These are phyloP conservation scores for Tolypocladium album DNA, from an alignment of 2,329 filamentous ascomycete genomes.

Conservation along the genomic window DNA sequence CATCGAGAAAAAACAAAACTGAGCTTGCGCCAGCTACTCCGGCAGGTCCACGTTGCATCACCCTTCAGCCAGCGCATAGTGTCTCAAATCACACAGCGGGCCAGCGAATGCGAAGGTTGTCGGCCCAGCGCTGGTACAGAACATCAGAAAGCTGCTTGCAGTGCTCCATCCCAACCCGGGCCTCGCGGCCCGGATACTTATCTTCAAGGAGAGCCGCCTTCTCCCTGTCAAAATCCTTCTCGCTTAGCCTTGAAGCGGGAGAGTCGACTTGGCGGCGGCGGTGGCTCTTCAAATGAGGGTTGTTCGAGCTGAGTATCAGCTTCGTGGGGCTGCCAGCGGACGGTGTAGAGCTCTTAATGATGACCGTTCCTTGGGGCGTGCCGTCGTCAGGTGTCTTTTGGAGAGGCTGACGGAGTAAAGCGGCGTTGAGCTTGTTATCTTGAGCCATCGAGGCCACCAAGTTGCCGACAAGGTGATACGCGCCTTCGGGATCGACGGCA, in stretches of 20 bases:
- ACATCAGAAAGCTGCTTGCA: slow-evolving; percentile 82
- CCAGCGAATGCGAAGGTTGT: slow-evolving; percentile 68
- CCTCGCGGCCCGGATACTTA: slow-evolving; percentile 43
- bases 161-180: slow-evolving; percentile 75
- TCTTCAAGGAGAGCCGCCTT: slow-evolving; percentile 36
- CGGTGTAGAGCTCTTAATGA: slow-evolving; percentile 41
- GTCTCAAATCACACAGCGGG: slow-evolving; percentile 24
- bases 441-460: slow-evolving; percentile 64
- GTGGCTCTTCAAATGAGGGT: slow-evolving; percentile 75
- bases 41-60: background rate
- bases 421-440: slow-evolving; percentile 52
- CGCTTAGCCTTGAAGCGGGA: slow-evolving; percentile 22
- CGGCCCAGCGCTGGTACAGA: slow-evolving; percentile 82
- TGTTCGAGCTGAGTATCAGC: slow-evolving; percentile 67
- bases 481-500: slow-evolving; percentile 78
- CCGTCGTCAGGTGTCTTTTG: slow-evolving; percentile 30
- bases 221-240: slow-evolving; percentile 36
- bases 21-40: background rate
- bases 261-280: slow-evolving; percentile 49
- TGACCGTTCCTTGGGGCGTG: slow-evolving; percentile 44
- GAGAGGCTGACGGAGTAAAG: slow-evolving; percentile 31
- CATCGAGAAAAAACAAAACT: background rate
- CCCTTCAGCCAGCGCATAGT: background rate
- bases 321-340: slow-evolving; percentile 42
- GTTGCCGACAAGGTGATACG: slow-evolving; percentile 72